These are phyloP conservation scores for Cladosporium velox DNA, from an alignment of 2,329 filamentous ascomycete species.

Conservation along the genomic window DNA sequence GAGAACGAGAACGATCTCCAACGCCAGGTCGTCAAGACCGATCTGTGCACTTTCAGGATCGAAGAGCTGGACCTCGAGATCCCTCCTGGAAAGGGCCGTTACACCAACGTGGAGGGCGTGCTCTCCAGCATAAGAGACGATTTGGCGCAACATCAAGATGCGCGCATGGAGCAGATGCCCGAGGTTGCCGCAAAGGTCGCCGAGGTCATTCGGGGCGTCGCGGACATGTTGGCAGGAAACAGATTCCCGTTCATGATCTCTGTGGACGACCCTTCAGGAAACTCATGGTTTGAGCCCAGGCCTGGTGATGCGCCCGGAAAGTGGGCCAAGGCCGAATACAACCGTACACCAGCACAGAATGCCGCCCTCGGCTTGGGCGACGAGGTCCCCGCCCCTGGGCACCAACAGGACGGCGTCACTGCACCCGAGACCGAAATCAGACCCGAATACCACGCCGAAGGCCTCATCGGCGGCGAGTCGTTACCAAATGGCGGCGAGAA, in stretches of 20 bases:
- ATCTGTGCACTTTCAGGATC: conserved; percentile 80
- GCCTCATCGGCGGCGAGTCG: conserved; percentile 41
- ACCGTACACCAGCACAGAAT: conserved; percentile 83
- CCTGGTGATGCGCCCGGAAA: conserved; percentile 76
- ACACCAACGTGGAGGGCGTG: conserved; percentile 91
- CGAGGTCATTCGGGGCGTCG: conserved; percentile 71
- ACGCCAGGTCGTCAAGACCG: conserved; percentile 89
- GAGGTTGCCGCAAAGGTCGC: conserved; percentile 78
- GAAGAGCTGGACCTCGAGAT: conserved; percentile 93
- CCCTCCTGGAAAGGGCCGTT: conserved; percentile 83
- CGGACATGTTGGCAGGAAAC: conserved; percentile 74
- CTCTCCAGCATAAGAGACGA: conserved; percentile 77
- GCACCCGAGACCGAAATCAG: conserved; percentile 60
- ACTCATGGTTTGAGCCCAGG: conserved; percentile 93
- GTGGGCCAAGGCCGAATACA: conserved; percentile 83
- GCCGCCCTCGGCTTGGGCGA: conserved; percentile 74
- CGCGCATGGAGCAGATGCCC: conserved; percentile 73
- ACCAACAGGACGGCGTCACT: conserved; percentile 29
- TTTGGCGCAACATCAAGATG: conserved; percentile 77
- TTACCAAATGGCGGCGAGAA: conserved; percentile 13
- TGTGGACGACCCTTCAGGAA: conserved; percentile 88
- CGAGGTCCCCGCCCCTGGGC: conserved; percentile 36
- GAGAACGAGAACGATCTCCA: conserved; percentile 73
- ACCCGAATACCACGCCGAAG: conserved; percentile 53
- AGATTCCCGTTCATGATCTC: conserved; percentile 85